These are phyloP conservation scores for Monosporozyma servazzii DNA, from an alignment of 805 yeast species.

Conservation along the genomic window DNA sequence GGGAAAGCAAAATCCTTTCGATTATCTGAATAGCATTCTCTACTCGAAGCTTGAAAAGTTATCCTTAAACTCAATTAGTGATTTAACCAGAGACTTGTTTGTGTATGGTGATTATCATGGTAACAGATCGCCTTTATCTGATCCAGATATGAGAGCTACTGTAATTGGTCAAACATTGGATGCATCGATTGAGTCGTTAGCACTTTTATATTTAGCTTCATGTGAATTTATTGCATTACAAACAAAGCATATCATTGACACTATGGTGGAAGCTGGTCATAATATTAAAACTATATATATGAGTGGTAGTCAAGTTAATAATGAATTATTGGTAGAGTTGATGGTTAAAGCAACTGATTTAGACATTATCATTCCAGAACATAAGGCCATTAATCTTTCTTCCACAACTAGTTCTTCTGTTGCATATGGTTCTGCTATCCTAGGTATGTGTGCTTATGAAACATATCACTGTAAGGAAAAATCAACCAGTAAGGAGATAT, in stretches of 20 bases:
- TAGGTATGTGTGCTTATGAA: slow-evolving; percentile 85
- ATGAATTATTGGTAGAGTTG: slow-evolving; percentile 77
- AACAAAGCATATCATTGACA: slow-evolving; percentile 87
- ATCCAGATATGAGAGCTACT: slow-evolving; percentile 84
- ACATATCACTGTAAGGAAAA: slow-evolving; percentile 5
- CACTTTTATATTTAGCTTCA: slow-evolving; percentile 80
- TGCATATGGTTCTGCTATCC: slow-evolving; percentile 88
- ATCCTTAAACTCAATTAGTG: slow-evolving; percentile 60
- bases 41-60: slow-evolving; percentile 53
- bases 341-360: slow-evolving; percentile 88
- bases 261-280: slow-evolving; percentile 77
- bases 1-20: slow-evolving; percentile 68
- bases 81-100: slow-evolving; percentile 75
- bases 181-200: slow-evolving; percentile 71
- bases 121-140: slow-evolving; percentile 95
- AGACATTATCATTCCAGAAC: slow-evolving; percentile 87
- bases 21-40: slow-evolving; percentile 65
- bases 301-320: slow-evolving; percentile 96
- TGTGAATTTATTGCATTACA: slow-evolving; percentile 97
- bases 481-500: slow-evolving; percentile 29
- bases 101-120: slow-evolving; percentile 97
- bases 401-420: slow-evolving; percentile 55
- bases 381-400: slow-evolving; percentile 48
- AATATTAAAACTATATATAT: slow-evolving; percentile 64
- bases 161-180: slow-evolving; percentile 93